Conservation (phyloP, 345 rosid species). For the Sisymbrium irio region DNA sequence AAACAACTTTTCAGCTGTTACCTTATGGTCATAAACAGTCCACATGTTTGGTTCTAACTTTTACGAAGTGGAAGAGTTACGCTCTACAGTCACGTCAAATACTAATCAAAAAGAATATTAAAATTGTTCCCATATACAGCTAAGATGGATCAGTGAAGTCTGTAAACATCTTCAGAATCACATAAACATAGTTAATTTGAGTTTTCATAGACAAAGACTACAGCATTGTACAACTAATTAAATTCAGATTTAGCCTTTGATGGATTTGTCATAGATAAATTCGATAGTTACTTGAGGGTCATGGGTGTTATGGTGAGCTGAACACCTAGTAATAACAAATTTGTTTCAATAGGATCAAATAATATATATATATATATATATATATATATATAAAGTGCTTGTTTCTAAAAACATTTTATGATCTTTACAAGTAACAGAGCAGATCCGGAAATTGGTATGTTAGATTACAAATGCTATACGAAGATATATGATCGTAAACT, state of each 20-base stretch:
- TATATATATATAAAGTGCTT: background rate
- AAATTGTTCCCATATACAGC: background rate
- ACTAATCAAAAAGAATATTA: background rate
- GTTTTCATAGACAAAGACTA: background rate
- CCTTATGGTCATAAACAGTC: background rate
- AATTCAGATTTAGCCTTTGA: background rate
- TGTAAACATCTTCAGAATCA: background rate
- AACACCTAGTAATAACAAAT: background rate
- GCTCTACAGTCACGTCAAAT: background rate
- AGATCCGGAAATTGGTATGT: background rate
- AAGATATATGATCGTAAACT: background rate
- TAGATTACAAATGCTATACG: background rate
- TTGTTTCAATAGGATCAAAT: no score
- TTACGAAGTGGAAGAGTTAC: slow-evolving; percentile 3
- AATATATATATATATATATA: no score
- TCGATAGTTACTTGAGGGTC: background rate
- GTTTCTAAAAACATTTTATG: background rate
- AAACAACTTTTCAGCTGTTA: background rate
- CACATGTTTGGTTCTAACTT: background rate
- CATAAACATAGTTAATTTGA: background rate
- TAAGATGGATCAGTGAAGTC: background rate
- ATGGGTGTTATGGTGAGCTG: background rate
- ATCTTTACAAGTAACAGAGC: background rate
- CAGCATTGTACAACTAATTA: background rate
- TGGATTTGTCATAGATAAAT: background rate